A percentile compares a stretch with the other conserved stretches of the same genome.
These are phyloP conservation scores for Piromyces finnis DNA, from an alignment of 192 early-diverging fungal species.

Conservation along the genomic window DNA sequence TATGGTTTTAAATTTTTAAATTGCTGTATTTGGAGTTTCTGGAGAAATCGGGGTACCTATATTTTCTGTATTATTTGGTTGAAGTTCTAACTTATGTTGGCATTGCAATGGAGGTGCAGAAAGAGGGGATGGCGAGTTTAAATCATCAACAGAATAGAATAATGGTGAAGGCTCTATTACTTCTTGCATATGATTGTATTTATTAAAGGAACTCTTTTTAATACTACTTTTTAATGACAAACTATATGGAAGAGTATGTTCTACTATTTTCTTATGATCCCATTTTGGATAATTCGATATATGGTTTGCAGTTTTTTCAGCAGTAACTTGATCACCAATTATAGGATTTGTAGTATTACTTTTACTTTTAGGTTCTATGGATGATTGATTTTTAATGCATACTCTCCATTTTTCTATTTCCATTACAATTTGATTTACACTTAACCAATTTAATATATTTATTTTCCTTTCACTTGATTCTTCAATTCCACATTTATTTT, in stretches of 20 bases:
- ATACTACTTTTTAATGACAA: neutral
- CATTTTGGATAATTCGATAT: neutral
- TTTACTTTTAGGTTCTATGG: neutral
- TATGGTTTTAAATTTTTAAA: too few relatives aligned
- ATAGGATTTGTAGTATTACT: neutral
- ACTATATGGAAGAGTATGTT: neutral
- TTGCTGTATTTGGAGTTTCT: neutral
- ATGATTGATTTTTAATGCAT: neutral
- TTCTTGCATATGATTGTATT: neutral
- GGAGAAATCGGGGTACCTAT: neutral
- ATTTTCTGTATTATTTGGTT: neutral
- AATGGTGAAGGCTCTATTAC: neutral
- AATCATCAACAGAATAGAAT: neutral
- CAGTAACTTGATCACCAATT: neutral
- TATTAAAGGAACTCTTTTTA: neutral
- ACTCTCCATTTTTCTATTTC: neutral
- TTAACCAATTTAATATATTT: neutral
- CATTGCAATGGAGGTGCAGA: neutral
- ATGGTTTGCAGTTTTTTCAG: neutral
- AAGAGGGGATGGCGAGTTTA: neutral
- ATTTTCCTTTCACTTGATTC: neutral
- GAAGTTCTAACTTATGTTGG: neutral
- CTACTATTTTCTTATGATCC: neutral
- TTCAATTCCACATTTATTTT: neutral
- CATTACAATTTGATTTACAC: neutral